phyloP scores from a whole-genome alignment of 495 filamentous ascomycete genomes.

The Lentithecium fluviatile region DNA sequence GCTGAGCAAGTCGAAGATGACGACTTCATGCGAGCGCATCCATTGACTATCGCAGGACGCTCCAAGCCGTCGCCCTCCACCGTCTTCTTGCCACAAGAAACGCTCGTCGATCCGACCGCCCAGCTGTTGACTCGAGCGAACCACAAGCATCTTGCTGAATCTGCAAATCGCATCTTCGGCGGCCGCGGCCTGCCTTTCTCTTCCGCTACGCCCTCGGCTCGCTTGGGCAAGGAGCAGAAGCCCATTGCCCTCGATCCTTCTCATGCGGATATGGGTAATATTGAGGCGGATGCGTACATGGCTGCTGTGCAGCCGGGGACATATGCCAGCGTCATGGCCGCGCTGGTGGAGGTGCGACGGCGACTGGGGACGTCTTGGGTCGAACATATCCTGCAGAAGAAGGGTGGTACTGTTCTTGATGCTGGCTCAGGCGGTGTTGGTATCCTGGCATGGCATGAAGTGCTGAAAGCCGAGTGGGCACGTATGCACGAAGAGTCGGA shows the following conservation, averaged over 20 bases:
- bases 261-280: constrained; percentile 72
- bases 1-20: constrained; percentile 38
- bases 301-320: constrained; percentile 75
- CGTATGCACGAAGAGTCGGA: constrained; percentile 54
- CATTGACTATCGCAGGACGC: constrained; percentile 54
- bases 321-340: constrained; percentile 71
- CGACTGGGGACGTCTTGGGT: constrained; percentile 82
- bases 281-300: constrained; percentile 83
- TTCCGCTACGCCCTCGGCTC: constrained; percentile 53
- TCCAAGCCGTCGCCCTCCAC: constrained; percentile 71
- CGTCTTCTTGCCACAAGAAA: constrained; percentile 62
- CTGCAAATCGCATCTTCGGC: constrained; percentile 70
- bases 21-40: constrained; percentile 56
- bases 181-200: constrained; percentile 72
- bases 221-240: constrained; percentile 59
- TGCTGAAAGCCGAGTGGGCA: constrained; percentile 78
- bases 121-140: constrained; percentile 63
- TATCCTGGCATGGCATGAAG: constrained; percentile 77
- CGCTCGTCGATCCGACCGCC: constrained; percentile 66
- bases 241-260: constrained; percentile 67
- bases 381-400: constrained; percentile 60
- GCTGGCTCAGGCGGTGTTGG: constrained; percentile 82
- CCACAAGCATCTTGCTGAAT: constrained; percentile 68
- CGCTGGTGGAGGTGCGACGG: constrained; percentile 79
- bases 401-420: constrained; percentile 76